Base-by-base conservation (phyloP, 495 filamentous ascomycete species). In the Aspergillus sparsus region DNA sequence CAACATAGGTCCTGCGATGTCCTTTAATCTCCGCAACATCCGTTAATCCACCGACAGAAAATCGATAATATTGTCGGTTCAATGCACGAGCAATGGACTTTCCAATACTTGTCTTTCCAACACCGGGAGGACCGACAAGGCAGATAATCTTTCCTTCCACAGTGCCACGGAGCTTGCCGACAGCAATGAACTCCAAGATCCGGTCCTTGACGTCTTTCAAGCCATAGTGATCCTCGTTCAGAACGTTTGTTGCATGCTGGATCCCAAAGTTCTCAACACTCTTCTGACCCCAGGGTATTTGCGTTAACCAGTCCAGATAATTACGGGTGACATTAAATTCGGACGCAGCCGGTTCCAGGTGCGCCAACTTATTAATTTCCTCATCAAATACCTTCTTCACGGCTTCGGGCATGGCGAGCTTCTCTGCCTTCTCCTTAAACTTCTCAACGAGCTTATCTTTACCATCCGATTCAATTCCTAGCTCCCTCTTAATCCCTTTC, bases 11-110 rank as follows among this genome's bases (percentile, higher is more conserved):
- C 63, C 95, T 81, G 60, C 95, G 83, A 70, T 99, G 95, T 46
- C 95, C 95, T 80, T 99, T 99, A 75, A 99, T 97, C 73, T 99
- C 95, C n/a, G 95, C 94, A 63, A 98, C 95, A 76, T 99, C 95
- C 11, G 92, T 92, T 57, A 99, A 81, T 58, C 95, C 95, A 64
- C 95, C 95, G 13, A 99, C 95, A 61, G 92, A 96, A 79, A 99
- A 98, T 53, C 95, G 83, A 79, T 98, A 98, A 76, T 98, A 99
- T 71, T 98, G 88, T 36, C 95, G 82, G 72, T 96, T 96, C 55
- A 99, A 78, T 32, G 95, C 95, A 39, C 93, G 85, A 15, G 95
- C 95, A 70, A 99, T 96, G 5, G 91, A 96, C 72, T 99, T 99
- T 64, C 95, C 95, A 67, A 99, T 98, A 72, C 91, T 96, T 37